phyloP scores from a whole-genome alignment of 2,329 filamentous ascomycete genomes.

The Penicillium griseofulvum region DNA sequence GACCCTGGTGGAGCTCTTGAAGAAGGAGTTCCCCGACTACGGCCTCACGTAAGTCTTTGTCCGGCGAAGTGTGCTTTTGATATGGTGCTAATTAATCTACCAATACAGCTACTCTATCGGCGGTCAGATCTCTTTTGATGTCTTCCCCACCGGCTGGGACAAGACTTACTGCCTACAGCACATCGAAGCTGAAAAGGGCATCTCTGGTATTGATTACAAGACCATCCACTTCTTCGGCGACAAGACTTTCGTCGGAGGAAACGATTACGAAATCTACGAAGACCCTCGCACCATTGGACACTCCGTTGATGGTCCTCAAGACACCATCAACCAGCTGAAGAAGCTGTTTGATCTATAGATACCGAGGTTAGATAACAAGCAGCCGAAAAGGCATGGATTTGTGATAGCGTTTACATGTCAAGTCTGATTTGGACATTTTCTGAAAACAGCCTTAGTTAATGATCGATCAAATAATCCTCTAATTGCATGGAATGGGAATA shows the following conservation, averaged over 20 bases:
- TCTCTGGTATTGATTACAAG: slow-evolving; percentile 65
- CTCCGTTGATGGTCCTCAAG: slow-evolving; percentile 74
- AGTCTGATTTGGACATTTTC: slow-evolving; percentile 1
- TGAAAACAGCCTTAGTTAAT: neutral
- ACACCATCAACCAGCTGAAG: slow-evolving; percentile 77
- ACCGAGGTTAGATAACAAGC: neutral
- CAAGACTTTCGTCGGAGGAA: slow-evolving; percentile 87
- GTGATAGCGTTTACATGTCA: slow-evolving; percentile 19
- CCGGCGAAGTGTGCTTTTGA: slow-evolving; percentile 1
- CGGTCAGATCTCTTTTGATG: slow-evolving; percentile 96
- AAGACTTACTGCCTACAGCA: slow-evolving; percentile 96
- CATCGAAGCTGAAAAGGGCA: slow-evolving; percentile 75
- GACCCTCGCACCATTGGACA: slow-evolving; percentile 83
- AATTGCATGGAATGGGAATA: neutral
- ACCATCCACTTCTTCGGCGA: slow-evolving; percentile 98
- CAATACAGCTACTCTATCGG: slow-evolving; percentile 77
- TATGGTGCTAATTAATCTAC: slow-evolving; percentile 1
- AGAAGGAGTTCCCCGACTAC: slow-evolving; percentile 76
- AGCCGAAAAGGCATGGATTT: slow-evolving; percentile 9
- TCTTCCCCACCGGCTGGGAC: slow-evolving; percentile 96
- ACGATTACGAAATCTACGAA: slow-evolving; percentile 90
- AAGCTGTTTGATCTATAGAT: slow-evolving; percentile 69
- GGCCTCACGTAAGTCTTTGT: slow-evolving; percentile 71
- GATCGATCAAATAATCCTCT: slow-evolving; percentile 1
- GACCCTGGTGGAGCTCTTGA: slow-evolving; percentile 72